Base-by-base conservation (phyloP, 345 rosid genomes). In the Xanthoceras sorbifolium region DNA sequence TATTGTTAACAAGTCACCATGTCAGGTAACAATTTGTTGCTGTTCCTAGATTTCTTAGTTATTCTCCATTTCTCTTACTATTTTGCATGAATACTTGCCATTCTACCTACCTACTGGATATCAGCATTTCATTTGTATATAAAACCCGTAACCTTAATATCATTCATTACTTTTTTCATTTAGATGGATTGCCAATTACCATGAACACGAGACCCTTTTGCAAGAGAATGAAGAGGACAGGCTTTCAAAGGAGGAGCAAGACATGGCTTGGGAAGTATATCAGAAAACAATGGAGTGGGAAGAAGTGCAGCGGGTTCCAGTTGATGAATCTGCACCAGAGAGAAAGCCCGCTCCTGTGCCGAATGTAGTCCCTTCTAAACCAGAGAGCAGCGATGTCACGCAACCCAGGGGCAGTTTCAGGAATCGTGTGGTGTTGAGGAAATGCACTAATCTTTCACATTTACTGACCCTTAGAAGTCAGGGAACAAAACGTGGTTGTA, bases 161-260 rank as follows among this genome's bases (percentile, higher is more conserved):
- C 17, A 67, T 81, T 52, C 48, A 12, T 40, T 60, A 23, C 15
- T 60, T 26, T 65, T 50, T 79, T 69, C 57, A 17, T 59, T 50
- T 79, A 95, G 99, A 85, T 95, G 99, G 99, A 88, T 95, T 76
- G 85, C 94, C 52, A 88, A 88, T 85, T 91, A 90, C 85, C 99
- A 97, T 74, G 99, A 97, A 76, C 99, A 97, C 18, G 98, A 97
- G 88, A 94, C 98, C 10, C 93, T 94, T 77, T 78, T 97, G 85
- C 98, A 94, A 94, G 99, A 97, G 88, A 97, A 97, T 14, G 99
- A 97, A 83, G 98, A 94, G 61, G 99, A 97, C 82, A 97, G 87
- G 81, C 90, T 97, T 11, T 88, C 99, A 0, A 97, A 97, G 88
- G 99, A 97, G 87, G 99, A 97, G 80, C 93, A 97, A 82, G 99